These are phyloP conservation scores for Metschnikowia lochheadii DNA, from an alignment of 805 yeast species.

Conservation along the genomic window DNA sequence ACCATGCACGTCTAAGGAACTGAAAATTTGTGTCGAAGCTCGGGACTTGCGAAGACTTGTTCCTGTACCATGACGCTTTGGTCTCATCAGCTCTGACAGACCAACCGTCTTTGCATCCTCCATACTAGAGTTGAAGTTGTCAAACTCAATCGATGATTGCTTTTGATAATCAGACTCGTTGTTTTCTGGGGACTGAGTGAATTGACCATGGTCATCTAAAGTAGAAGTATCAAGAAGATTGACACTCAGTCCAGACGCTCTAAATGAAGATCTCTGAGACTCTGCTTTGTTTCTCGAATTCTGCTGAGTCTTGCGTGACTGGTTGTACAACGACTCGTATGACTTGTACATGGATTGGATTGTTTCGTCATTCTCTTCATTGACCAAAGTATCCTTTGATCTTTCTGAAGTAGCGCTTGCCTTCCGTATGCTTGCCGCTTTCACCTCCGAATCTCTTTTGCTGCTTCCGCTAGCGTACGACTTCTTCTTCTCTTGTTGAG, in stretches of 20 bases:
- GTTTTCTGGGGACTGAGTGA: slow-evolving; percentile 6
- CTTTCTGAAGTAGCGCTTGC: background rate
- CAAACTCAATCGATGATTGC: slow-evolving; percentile 6
- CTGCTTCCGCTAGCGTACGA: background rate
- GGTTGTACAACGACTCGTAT: slow-evolving; percentile 19
- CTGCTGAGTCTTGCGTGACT: slow-evolving; percentile 1
- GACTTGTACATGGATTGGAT: slow-evolving; percentile 25
- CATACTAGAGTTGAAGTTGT: slow-evolving; percentile 2
- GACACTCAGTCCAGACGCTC: slow-evolving; percentile 11
- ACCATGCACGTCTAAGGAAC: slow-evolving; percentile 21
- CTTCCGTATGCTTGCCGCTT: background rate
- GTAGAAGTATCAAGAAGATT: slow-evolving; percentile 24
- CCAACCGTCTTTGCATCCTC: slow-evolving; percentile 7
- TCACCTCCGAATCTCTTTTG: background rate
- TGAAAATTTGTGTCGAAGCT: slow-evolving; percentile 31
- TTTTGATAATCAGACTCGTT: background rate
- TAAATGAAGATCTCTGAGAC: slow-evolving; percentile 10
- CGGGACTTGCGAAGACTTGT: slow-evolving; percentile 18
- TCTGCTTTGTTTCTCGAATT: background rate
- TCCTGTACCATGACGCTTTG: slow-evolving; percentile 12
- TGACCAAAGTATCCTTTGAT: slow-evolving; percentile 28
- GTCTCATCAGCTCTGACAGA: slow-evolving; percentile 2
- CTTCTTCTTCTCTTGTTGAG: background rate
- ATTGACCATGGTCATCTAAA: slow-evolving; percentile 15
- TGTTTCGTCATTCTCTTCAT: slow-evolving; percentile 16